Percentiles rank a stretch among this genome's conserved stretches.
These are phyloP conservation scores for Tetrahymena borealis DNA, from an alignment of 73 alveolate species.

Conservation along the genomic window DNA sequence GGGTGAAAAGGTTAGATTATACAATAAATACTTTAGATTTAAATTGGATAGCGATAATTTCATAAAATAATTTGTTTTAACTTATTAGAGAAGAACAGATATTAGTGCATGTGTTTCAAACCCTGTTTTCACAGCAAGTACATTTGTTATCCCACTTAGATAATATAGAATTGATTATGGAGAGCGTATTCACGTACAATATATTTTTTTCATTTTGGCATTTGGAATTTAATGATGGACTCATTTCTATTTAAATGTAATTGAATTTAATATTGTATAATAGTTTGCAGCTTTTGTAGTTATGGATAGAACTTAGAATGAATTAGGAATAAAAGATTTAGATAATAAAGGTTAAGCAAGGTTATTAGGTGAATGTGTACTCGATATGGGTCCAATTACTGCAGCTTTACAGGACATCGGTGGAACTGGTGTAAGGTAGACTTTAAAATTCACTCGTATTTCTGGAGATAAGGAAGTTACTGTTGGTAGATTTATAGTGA, in stretches of 20 bases:
- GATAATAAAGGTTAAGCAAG: conserved; percentile 96
- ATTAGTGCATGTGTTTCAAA: conserved; percentile 90
- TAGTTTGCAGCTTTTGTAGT: conserved; percentile 93
- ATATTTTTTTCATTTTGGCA: not conserved
- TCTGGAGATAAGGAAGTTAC: conserved; percentile 83
- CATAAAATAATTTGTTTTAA: no score
- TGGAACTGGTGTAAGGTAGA: conserved; percentile 92
- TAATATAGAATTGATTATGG: conserved; percentile 67
- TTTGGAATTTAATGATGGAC: not conserved
- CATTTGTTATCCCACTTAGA: conserved; percentile 90
- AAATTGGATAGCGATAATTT: no score
- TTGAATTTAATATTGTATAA: conserved; percentile 55
- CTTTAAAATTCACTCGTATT: conserved; percentile 75
- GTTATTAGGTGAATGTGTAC: conserved; percentile 91
- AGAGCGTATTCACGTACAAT: not conserved
- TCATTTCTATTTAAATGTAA: not conserved
- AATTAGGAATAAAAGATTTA: conserved; percentile 62
- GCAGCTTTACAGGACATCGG: conserved; percentile 89
- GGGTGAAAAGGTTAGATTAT: conserved; percentile 95
- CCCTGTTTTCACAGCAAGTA: conserved; percentile 92
- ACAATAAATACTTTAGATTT: no score
- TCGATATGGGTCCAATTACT: conserved; percentile 92
- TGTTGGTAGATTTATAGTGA: conserved; percentile 95
- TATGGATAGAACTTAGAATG: conserved; percentile 79
- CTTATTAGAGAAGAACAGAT: conserved; percentile 85